Evolutionary conservation across 768 basidiomycete genomes (phyloP).

Genomic region (Trametes villosa): DNA sequence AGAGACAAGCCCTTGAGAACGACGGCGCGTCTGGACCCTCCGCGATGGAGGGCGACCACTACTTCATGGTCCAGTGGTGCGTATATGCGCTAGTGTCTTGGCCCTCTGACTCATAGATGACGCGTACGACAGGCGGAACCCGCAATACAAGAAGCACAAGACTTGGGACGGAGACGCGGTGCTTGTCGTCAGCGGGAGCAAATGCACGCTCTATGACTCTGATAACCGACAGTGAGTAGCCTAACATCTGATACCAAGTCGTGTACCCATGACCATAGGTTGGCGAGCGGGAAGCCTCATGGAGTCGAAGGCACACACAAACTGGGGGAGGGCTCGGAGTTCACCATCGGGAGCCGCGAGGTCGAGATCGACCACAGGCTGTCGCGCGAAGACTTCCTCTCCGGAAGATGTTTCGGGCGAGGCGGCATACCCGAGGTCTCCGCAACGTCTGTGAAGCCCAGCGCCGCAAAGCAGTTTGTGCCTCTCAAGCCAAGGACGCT

Average conservation of each 20-base stretch:
- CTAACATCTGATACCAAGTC: background rate
- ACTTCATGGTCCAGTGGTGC: slow-evolving; percentile 85
- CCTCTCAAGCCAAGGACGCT: slow-evolving; percentile 36
- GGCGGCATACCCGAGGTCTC: slow-evolving; percentile 25
- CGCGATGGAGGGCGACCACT: slow-evolving; percentile 37
- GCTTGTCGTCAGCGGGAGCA: slow-evolving; percentile 50
- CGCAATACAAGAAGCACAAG: slow-evolving; percentile 82
- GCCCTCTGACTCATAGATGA: background rate
- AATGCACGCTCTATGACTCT: slow-evolving; percentile 58
- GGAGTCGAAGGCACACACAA: slow-evolving; percentile 38
- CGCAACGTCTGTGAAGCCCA: slow-evolving; percentile 33
- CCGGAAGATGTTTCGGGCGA: slow-evolving; percentile 66
- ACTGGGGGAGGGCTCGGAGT: slow-evolving; percentile 43
- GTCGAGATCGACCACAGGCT: slow-evolving; percentile 67
- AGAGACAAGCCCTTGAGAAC: slow-evolving; percentile 28
- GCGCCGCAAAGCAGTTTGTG: slow-evolving; percentile 36
- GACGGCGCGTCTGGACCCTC: slow-evolving; percentile 8
- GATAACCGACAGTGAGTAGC: slow-evolving; percentile 62
- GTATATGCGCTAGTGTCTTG: background rate
- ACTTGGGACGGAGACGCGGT: slow-evolving; percentile 88
- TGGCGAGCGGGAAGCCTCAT: slow-evolving; percentile 54
- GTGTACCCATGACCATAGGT: slow-evolving; percentile 38
- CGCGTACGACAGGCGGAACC: slow-evolving; percentile 54
- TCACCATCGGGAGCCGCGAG: slow-evolving; percentile 57
- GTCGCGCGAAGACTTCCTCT: slow-evolving; percentile 57